Evolutionary conservation across 179 eudicot genomes (phyloP), one percentile per base, ranked within the genome.

Genomic region (Nepenthes alata): DNA sequence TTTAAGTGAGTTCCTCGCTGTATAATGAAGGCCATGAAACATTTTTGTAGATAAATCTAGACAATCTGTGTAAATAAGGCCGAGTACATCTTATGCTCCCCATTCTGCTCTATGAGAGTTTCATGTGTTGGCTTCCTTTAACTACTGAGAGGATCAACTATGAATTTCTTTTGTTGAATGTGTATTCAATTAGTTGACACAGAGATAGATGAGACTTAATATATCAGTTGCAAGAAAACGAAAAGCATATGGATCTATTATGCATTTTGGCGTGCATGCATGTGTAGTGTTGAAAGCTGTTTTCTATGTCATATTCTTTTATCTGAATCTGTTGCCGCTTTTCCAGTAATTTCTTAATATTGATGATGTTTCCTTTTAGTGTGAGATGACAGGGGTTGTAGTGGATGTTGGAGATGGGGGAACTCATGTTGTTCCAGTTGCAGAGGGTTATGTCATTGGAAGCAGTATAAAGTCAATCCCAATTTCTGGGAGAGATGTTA

Each of bases 301-400:
- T 55, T 34, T 62, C 13, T n/a, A 14, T 36, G 5, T 62, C 55
- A 8, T 13, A 34, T 14, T 35, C 37, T 56, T 69, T 61, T 16
- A 39, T 58, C 60, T 71, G 49, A 56, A 59, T 58, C 60, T 53
- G 1, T 53, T 53, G 6, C 35, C 35, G 3, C 15, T 2, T 53
- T 2, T 14, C 2, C 39, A 2, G 5, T 35, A 1, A 16, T 38
- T 11, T 58, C 4, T 58, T 7, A 14, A 10, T 44, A 64, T 62
- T 61, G 71, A 62, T 41, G 60, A 52, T 65, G 56, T 66, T 73
- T 72, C 72, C 69, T 55, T 44, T 67, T 74, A 91, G 97, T 88
- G 96, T 74, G 97, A 91, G 81, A 88, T 88, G 97, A 91, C 97
- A 80, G 97, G 97, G 41, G 96, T 91, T 68, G 97, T 91, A 25